Base-by-base conservation (phyloP, 352 stramenopile species). In the Phytophthora chlamydospora region DNA sequence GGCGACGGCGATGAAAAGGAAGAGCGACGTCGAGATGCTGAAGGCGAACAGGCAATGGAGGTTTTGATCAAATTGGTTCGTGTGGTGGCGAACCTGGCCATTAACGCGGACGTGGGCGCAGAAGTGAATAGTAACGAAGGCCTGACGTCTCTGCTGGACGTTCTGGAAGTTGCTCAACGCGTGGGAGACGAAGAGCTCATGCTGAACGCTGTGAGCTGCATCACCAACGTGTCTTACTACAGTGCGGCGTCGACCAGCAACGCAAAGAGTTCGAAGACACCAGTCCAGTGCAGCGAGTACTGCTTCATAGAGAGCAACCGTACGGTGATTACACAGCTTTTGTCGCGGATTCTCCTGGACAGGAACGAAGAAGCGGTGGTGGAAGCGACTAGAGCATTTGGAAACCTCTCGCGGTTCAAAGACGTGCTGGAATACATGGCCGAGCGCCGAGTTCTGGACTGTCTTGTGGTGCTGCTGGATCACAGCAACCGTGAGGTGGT, bases 151-250 rank as follows among this genome's bases (percentile, higher is more conserved):
- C 39, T 92, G 10, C 44, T 91, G 3, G 68, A 78, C 5, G 59
- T 88, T 9, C 59, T 94, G 27, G 66, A 81, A 35, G 41, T 63
- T 12, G 53, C 75, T 12, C 67, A 79, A 31, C 40, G 41, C 4
- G 41, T 31, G 10, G 57, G 48, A 11, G 68, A 93, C 40, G 87
- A 97, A 72, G 89, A 97, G 47, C 80, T 97, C 27, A 85, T 91
- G 75, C 76, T 97, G 42, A 96, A 97, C 44, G 74, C 91, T 4
- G 85, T 96, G 8, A 94, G 85, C 58, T 91, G 83, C 29, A 68
- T 96, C 63, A 96, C 89, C 8, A 96, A 97, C 45, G 58, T 96
- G n/a, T 95, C 83, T 2, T 97, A 91, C 66, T 96, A 75, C 55
- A 73, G 64, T 11, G 59, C 16, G 14, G 49, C 49, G 14, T 13